Conservation (phyloP, 371 early-diverging fungal species). For the Circinella umbellata region DNA sequence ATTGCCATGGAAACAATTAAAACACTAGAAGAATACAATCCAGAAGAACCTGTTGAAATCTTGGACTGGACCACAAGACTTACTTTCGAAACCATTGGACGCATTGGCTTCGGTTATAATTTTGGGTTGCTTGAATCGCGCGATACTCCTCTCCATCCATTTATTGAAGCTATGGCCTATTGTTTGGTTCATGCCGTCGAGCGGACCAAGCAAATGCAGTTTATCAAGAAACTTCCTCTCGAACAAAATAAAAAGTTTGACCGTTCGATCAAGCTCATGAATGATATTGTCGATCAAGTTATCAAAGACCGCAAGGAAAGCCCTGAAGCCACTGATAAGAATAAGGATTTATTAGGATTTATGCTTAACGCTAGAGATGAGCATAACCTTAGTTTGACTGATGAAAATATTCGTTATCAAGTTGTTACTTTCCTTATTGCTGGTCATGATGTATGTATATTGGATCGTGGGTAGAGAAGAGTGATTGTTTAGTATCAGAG, state of each 20-base stretch:
- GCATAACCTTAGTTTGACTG: constrained; percentile 42
- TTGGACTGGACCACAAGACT: constrained; percentile 60
- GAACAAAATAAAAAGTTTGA: constrained; percentile 46
- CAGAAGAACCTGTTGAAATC: constrained; percentile 49
- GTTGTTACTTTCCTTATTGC: constrained; percentile 64
- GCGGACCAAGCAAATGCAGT: constrained; percentile 35
- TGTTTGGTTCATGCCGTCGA: constrained; percentile 32
- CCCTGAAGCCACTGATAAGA: constrained; percentile 39
- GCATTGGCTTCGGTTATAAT: constrained; percentile 66
- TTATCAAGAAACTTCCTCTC: constrained; percentile 51
- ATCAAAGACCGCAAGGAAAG: constrained; percentile 40
- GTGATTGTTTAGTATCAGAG: too few species aligned
- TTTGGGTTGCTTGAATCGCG: constrained; percentile 48
- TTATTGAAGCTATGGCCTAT: constrained; percentile 60
- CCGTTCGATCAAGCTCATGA: constrained; percentile 40
- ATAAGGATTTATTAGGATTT: constrained; percentile 59
- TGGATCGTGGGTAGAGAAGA: too few species aligned
- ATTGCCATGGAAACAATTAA: constrained; percentile 40
- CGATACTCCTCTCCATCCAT: constrained; percentile 45
- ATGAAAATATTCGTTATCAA: constrained; percentile 62
- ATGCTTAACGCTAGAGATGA: constrained; percentile 61
- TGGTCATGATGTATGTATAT: constrained; percentile 51
- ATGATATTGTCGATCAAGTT: constrained; percentile 41
- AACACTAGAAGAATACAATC: constrained; percentile 39
- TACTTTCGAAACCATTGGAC: constrained; percentile 58